phyloP scores from a whole-genome alignment of 306 rosid species.

The Acmispon strigosus region DNA sequence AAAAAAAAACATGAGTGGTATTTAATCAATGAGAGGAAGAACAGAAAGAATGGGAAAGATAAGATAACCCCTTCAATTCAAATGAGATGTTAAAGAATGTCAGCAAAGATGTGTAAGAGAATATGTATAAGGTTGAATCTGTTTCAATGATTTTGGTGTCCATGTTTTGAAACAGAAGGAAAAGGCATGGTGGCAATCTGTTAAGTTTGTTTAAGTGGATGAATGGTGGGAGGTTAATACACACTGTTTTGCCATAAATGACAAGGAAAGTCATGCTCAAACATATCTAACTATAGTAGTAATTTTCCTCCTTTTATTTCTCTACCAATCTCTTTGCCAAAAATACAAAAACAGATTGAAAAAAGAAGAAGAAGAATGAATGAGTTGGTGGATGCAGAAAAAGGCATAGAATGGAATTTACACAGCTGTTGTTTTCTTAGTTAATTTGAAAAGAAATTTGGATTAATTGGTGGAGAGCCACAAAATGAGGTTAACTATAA shows the following conservation, averaged over 20 bases:
- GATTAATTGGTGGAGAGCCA: slow-evolving; percentile 25
- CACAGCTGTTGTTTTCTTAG: background rate
- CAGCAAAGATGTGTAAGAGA: background rate
- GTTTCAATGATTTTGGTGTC: slow-evolving; percentile 13
- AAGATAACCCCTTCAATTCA: slow-evolving; percentile 14
- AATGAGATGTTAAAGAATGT: slow-evolving; percentile 9
- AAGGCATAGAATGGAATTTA: background rate
- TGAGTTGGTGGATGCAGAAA: background rate
- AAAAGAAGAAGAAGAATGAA: too few species aligned
- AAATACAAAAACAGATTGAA: background rate
- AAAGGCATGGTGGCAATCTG: background rate
- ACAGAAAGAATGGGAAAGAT: background rate
- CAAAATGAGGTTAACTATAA: slow-evolving; percentile 16
- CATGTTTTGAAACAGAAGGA: background rate
- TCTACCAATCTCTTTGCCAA: slow-evolving; percentile 21
- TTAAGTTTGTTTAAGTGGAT: slow-evolving; percentile 26
- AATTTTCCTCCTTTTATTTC: slow-evolving; percentile 14
- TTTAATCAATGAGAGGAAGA: slow-evolving; percentile 8
- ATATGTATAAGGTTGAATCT: background rate
- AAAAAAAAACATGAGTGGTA: background rate
- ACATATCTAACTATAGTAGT: slow-evolving; percentile 19
- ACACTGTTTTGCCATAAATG: slow-evolving; percentile 10
- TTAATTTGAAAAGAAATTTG: background rate
- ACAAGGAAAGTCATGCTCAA: slow-evolving; percentile 14
- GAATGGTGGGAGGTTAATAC: slow-evolving; percentile 25